These are phyloP conservation scores for Chrysopogon serrulatus DNA, from an alignment of 176 grass and related monocot species.

Conservation along the genomic window DNA sequence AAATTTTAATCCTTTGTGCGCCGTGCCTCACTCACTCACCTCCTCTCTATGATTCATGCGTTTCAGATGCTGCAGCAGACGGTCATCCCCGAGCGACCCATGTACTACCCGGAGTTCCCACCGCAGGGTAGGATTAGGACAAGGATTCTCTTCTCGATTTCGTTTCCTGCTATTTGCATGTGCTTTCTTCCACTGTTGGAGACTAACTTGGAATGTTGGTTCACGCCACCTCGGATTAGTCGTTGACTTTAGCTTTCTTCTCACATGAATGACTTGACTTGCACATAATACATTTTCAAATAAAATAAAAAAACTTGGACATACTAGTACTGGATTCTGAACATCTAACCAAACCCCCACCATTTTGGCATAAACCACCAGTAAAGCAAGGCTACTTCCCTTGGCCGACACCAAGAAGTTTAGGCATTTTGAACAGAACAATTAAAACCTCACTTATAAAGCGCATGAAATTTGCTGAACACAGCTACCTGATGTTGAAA, in stretches of 20 bases:
- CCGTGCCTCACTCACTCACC: neutral
- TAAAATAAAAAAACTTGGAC: too few relatives aligned
- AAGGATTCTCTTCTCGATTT: neutral
- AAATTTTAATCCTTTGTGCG: neutral
- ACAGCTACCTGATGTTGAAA: too few relatives aligned
- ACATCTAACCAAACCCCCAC: neutral
- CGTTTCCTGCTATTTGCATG: neutral
- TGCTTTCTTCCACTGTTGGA: neutral
- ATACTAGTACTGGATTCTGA: neutral
- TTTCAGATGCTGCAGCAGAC: slow-evolving; percentile 75
- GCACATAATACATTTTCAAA: neutral
- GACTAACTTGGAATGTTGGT: too few relatives aligned
- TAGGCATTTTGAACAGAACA: neutral
- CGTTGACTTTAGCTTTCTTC: neutral
- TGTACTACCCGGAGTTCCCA: slow-evolving; percentile 85
- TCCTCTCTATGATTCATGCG: neutral
- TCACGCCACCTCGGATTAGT: neutral
- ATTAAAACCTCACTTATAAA: neutral
- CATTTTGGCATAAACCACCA: neutral
- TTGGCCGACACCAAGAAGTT: neutral
- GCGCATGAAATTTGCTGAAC: neutral
- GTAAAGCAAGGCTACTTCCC: neutral
- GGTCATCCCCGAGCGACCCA: slow-evolving; percentile 79
- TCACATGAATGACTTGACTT: neutral
- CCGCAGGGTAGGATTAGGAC: slow-evolving; percentile 43